Evolutionary conservation across 139 green algal species (phyloP), one percentile per base, ranked within the genome.

Genomic region (Chlamydomonas incerta): DNA sequence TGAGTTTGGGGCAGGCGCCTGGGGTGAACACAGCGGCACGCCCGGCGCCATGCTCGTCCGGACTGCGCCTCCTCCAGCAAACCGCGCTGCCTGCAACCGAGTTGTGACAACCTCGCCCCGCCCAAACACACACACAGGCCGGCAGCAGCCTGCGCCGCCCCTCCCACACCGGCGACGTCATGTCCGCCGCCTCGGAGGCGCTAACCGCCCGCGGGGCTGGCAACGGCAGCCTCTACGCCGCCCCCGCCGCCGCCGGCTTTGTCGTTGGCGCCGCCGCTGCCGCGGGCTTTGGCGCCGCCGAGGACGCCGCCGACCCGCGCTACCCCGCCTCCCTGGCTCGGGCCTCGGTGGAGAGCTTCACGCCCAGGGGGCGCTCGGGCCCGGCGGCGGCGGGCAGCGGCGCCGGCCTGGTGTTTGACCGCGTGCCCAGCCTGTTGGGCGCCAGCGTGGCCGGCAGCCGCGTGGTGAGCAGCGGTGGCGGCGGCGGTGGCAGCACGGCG

Each of bases 321-420:
- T 83, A 83, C 37, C 75, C 75, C 31, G 24, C 75, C 60, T 73
- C 60, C 60, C 26, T 83, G 35, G 35, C 28, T 18, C 60, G 57
- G 37, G 37, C 37, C 0, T 62, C 75, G 21, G 17, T 83, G 23
- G 57, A 58, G 41, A 50, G 41, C 23, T 57, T 33, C 63, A 70
- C n/a, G 29, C 17, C 26, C 29, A 21, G 26, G 26, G 29, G 34
- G 26, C 63, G 14, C 5, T 4, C 34, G 29, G n/a, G 29, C 13
- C n/a, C 29, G 29, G 13, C 5, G 4, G 29, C 13, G 26, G 29
- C 63, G 13, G 13, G 63, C 63, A 20, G 13, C 29, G 13, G 29
- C 63, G 13, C 29, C 29, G 77, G 77, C 29, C 74, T 83, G 46
- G 77, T 83, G 13, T 83, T 83, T 33, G 77, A 83, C 62, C 50